These are phyloP conservation scores for Wickerhamiella kazuoi DNA, from an alignment of 805 yeast genomes.

Conservation along the genomic window DNA sequence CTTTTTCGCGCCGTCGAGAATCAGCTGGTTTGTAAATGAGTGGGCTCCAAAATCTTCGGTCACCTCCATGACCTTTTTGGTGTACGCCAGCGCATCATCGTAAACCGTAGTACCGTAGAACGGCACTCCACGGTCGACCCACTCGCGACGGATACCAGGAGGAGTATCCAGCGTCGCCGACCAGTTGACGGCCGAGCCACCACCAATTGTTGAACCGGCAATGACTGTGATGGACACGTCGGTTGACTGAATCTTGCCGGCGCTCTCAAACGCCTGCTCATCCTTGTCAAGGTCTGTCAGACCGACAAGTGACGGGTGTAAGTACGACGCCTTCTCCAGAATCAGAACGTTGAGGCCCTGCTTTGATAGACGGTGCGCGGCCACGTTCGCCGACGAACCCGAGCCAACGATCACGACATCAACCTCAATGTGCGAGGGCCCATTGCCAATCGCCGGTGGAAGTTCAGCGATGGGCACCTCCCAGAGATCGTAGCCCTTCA, in stretches of 20 bases:
- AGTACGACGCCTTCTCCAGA: conserved; percentile 34
- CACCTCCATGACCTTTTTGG: conserved; percentile 33
- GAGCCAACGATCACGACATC: conserved; percentile 35
- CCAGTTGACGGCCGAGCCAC: conserved; percentile 44
- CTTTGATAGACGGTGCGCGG: conserved; percentile 28
- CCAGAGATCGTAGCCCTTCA: conserved; percentile 1
- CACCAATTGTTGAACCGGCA: conserved; percentile 41
- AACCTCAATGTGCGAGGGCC: neutral
- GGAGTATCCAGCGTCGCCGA: conserved; percentile 35
- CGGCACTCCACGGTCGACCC: conserved; percentile 31
- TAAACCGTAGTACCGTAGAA: conserved; percentile 28
- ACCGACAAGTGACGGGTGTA: conserved; percentile 21
- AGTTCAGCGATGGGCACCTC: conserved; percentile 2
- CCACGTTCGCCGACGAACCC: conserved; percentile 38
- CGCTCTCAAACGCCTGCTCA: conserved; percentile 24
- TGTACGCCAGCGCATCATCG: conserved; percentile 30
- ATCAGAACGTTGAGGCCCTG: conserved; percentile 30
- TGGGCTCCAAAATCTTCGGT: conserved; percentile 24
- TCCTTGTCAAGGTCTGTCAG: conserved; percentile 26
- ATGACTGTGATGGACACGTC: conserved; percentile 24
- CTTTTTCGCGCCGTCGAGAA: conserved; percentile 29
- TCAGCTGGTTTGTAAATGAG: conserved; percentile 27
- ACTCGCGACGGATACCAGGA: conserved; percentile 32
- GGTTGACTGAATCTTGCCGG: conserved; percentile 23
- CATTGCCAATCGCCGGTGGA: neutral